phyloP scores from a whole-genome alignment of 1,284 basidiomycete genomes.

The Cutaneotrichosporon curvatum region DNA sequence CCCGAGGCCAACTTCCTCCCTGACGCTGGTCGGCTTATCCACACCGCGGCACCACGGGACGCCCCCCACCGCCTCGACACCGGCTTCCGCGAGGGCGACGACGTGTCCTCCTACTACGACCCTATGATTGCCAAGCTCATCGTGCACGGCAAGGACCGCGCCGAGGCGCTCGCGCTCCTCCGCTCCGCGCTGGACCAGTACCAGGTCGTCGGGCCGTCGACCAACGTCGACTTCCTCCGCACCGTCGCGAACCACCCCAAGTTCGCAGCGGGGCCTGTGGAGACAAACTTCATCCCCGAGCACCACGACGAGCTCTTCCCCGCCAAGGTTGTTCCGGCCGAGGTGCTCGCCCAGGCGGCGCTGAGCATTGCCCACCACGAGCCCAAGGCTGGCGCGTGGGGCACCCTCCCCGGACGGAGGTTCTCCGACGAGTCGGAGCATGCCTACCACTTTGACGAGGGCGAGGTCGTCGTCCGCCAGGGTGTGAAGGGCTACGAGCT shows the following conservation, averaged over 20 bases:
- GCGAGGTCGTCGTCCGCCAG: conserved; percentile 19
- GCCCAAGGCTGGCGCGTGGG: conserved; percentile 51
- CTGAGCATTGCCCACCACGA: conserved; percentile 67
- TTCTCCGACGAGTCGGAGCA: conserved; percentile 53
- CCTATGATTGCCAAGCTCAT: conserved; percentile 71
- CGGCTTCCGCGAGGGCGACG: conserved; percentile 75
- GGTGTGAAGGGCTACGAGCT: conserved; percentile 18
- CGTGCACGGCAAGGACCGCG: conserved; percentile 77
- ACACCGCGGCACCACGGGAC: conserved; percentile 55
- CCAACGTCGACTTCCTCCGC: conserved; percentile 83
- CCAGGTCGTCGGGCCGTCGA: conserved; percentile 80
- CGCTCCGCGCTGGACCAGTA: conserved; percentile 77
- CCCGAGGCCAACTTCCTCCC: conserved; percentile 86
- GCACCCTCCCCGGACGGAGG: conserved; percentile 58
- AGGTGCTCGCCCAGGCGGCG: conserved; percentile 68
- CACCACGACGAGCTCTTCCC: conserved; percentile 71
- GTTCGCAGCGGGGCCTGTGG: conserved; percentile 75
- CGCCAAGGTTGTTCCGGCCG: conserved; percentile 53
- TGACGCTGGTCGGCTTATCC: conserved; percentile 74
- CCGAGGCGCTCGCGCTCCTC: conserved; percentile 72
- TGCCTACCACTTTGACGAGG: conserved; percentile 29
- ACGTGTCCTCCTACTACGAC: conserved; percentile 88
- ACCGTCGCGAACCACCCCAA: conserved; percentile 66
- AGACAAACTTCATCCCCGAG: conserved; percentile 79
- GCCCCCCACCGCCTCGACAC: conserved; percentile 78